A percentile compares a stretch with the other conserved stretches of the same genome.
These are phyloP conservation scores for Paxillus involutus DNA, from an alignment of 768 basidiomycete genomes.

Conservation along the genomic window DNA sequence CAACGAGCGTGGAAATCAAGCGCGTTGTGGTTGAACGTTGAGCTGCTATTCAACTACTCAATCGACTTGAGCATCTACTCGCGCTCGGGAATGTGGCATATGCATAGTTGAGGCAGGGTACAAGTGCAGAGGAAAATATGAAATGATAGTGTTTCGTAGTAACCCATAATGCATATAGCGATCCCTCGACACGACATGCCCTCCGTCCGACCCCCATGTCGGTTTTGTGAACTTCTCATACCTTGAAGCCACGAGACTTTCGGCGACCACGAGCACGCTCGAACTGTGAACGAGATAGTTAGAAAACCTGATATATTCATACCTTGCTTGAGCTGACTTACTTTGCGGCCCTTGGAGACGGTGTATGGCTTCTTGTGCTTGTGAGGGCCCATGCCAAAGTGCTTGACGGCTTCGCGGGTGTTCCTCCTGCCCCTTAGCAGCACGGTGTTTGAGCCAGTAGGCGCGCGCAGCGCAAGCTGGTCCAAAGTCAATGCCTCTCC, in stretches of 20 bases:
- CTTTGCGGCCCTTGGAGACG: constrained; percentile 94
- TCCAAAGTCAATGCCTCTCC: constrained; percentile 95
- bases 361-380: constrained; percentile 99
- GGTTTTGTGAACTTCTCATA: constrained; percentile 52
- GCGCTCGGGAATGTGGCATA: constrained; percentile 18
- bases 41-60: not conserved
- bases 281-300: constrained; percentile 52
- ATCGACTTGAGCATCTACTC: not conserved
- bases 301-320: not conserved
- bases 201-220: constrained; percentile 28
- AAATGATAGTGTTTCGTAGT: constrained; percentile 20
- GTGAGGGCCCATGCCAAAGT: constrained; percentile 99
- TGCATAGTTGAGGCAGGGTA: constrained; percentile 25
- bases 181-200: constrained; percentile 20
- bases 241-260: constrained; percentile 97
- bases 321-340: constrained; percentile 25
- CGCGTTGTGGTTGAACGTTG: not conserved
- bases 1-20: not conserved
- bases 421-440: constrained; percentile 91
- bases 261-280: constrained; percentile 98
- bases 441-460: constrained; percentile 94
- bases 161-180: constrained; percentile 34
- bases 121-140: constrained; percentile 17
- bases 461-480: constrained; percentile 92
- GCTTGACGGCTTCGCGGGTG: constrained; percentile 92